Conservation (phyloP, 805 yeast species). For the Debaryomyces tyrocola region DNA sequence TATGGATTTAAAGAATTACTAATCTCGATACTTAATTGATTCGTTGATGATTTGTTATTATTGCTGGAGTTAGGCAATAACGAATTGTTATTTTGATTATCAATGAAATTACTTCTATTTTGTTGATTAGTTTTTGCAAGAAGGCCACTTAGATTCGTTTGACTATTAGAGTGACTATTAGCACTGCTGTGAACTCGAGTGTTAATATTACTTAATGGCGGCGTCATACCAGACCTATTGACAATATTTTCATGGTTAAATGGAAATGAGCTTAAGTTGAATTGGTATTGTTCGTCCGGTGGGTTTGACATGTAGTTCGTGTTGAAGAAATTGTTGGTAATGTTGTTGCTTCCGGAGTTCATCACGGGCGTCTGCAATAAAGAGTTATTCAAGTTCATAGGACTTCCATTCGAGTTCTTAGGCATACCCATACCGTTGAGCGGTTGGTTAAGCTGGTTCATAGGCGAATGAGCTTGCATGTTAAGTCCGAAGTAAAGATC, state of each 20-base stretch:
- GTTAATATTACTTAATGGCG: background rate
- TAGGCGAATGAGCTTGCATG: background rate
- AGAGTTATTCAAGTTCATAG: constrained; percentile 3
- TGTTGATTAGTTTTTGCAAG: constrained; percentile 8
- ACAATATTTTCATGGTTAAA: constrained; percentile 18
- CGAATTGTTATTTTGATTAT: constrained; percentile 3
- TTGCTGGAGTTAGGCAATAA: no score
- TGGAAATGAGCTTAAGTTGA: constrained; percentile 36
- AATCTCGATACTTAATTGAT: constrained; percentile 17
- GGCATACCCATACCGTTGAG: background rate
- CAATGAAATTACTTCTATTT: constrained; percentile 15
- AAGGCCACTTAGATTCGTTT: constrained; percentile 10
- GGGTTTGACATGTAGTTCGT: constrained; percentile 20
- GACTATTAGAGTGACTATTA: constrained; percentile 6
- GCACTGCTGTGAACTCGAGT: background rate
- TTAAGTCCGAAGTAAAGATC: constrained; percentile 1
- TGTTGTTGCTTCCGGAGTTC: constrained; percentile 30
- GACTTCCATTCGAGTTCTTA: background rate
- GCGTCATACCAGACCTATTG: background rate
- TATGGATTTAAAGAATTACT: constrained; percentile 28
- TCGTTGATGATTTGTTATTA: background rate
- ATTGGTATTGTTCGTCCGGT: constrained; percentile 30
- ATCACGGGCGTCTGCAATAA: constrained; percentile 28
- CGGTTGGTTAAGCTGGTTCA: background rate
- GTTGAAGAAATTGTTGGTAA: constrained; percentile 36